Evolutionary conservation across 495 filamentous ascomycete species (phyloP).

Genomic region (Chlorociboria aeruginascens): DNA sequence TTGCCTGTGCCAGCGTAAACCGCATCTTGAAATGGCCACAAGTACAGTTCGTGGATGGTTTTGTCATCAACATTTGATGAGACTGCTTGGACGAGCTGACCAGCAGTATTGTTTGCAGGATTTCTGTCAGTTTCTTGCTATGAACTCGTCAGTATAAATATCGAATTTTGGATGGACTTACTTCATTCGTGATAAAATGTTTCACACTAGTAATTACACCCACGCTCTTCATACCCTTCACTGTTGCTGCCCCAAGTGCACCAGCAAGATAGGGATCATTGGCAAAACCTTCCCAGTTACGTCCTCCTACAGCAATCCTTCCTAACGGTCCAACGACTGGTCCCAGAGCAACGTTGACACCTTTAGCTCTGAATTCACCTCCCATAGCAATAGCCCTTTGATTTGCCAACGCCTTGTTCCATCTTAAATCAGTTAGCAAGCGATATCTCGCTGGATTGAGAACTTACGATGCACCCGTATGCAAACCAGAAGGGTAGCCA

Average conservation of each 20-base stretch:
- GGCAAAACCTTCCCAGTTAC: conserved; percentile 42
- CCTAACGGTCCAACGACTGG: conserved; percentile 50
- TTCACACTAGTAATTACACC: conserved; percentile 44
- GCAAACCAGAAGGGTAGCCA: conserved; percentile 13
- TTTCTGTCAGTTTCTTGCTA: conserved; percentile 52
- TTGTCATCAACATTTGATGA: conserved; percentile 53
- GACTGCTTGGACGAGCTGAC: conserved; percentile 29
- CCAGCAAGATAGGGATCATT: conserved; percentile 23
- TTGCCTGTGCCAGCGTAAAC: conserved; percentile 46
- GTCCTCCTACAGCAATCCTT: conserved; percentile 34
- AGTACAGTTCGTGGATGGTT: conserved; percentile 59
- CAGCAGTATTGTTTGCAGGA: conserved; percentile 32
- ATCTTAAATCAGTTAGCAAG: conserved; percentile 18
- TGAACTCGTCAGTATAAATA: too few species aligned
- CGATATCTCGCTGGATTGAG: background rate
- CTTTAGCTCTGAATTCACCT: conserved; percentile 44
- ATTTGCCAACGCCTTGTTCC: conserved; percentile 40
- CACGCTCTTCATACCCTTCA: conserved; percentile 34
- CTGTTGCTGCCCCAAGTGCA: conserved; percentile 29
- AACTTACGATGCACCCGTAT: conserved; percentile 37
- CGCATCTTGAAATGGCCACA: conserved; percentile 57
- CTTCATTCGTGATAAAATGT: conserved; percentile 50
- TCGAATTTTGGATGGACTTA: conserved; percentile 25
- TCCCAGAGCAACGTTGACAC: conserved; percentile 55
- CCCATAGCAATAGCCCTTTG: conserved; percentile 39